phyloP scores from a whole-genome alignment of 169 alveolate genomes.

The Perkinsus chesapeaki region DNA sequence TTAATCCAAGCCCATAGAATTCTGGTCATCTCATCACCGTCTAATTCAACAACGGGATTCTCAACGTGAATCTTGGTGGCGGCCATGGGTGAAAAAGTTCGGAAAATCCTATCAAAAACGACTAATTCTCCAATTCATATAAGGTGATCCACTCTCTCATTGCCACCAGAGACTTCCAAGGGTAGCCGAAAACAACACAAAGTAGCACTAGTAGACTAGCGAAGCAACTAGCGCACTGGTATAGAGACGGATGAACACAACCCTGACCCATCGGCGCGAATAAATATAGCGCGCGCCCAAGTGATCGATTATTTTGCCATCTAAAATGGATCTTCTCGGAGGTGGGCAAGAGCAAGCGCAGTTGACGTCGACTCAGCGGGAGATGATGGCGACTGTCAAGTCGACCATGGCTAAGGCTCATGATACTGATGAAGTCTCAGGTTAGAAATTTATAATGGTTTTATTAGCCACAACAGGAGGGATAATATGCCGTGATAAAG shows the following conservation, averaged over 20 bases:
- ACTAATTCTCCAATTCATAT: no score
- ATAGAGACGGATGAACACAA: not conserved
- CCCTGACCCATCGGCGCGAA: not conserved
- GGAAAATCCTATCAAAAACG: no score
- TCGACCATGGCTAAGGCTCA: not conserved
- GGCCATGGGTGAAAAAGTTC: not conserved
- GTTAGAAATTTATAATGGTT: no score
- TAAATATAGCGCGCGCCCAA: not conserved
- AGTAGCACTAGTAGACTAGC: no score
- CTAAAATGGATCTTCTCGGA: not conserved
- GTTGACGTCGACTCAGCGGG: not conserved
- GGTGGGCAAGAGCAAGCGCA: not conserved
- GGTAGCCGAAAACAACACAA: no score
- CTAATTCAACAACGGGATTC: constrained; percentile 85
- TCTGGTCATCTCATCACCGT: constrained; percentile 93
- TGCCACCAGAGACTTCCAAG: no score
- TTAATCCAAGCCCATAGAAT: constrained; percentile 83
- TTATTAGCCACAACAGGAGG: no score
- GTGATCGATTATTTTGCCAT: not conserved
- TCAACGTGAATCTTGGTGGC: constrained; percentile 47
- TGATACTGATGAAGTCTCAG: not conserved
- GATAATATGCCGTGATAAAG: no score
- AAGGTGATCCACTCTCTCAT: no score
- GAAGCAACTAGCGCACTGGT: no score
- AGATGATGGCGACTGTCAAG: not conserved